Evolutionary conservation across 2,329 filamentous ascomycete genomes (phyloP).

Genomic region (Phialophora chinensis): DNA sequence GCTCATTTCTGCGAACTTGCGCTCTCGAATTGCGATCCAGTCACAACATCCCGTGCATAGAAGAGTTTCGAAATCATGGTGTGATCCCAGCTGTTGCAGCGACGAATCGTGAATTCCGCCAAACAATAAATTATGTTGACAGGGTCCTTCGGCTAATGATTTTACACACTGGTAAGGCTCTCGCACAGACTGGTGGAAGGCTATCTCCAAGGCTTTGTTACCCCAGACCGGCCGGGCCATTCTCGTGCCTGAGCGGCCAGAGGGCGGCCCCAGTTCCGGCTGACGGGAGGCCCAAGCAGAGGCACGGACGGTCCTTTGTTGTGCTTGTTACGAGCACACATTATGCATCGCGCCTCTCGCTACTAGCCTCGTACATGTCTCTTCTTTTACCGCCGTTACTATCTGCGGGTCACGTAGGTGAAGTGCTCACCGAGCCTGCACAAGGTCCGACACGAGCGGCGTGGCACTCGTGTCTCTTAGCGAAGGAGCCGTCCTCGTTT

Average conservation of each 20-base stretch:
- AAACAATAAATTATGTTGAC: conserved; percentile 3
- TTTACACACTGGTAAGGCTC: not conserved
- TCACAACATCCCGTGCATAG: conserved; percentile 1
- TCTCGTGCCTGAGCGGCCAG: conserved; percentile 1
- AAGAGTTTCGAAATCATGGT: conserved; percentile 18
- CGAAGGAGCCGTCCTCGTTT: not conserved
- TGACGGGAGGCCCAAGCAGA: conserved; percentile 5
- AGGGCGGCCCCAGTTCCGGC: not conserved
- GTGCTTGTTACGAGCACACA: not conserved
- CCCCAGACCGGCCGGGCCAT: conserved; percentile 23
- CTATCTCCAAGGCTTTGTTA: not conserved
- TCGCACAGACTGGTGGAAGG: not conserved
- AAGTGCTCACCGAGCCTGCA: not conserved
- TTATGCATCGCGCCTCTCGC: not conserved
- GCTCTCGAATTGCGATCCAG: conserved; percentile 2
- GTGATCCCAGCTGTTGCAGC: conserved; percentile 12
- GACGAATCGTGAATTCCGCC: conserved; percentile 11
- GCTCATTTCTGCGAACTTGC: conserved; percentile 17
- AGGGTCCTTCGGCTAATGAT: not conserved
- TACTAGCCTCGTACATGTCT: not conserved
- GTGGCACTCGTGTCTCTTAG: not conserved
- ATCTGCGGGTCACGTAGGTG: not conserved
- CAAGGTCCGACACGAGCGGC: not conserved
- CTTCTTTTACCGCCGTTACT: not conserved
- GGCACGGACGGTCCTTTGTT: not conserved